Conservation (phyloP, 225 moss, liverwort and hornwort species). For the Pleurozium schreberi region DNA sequence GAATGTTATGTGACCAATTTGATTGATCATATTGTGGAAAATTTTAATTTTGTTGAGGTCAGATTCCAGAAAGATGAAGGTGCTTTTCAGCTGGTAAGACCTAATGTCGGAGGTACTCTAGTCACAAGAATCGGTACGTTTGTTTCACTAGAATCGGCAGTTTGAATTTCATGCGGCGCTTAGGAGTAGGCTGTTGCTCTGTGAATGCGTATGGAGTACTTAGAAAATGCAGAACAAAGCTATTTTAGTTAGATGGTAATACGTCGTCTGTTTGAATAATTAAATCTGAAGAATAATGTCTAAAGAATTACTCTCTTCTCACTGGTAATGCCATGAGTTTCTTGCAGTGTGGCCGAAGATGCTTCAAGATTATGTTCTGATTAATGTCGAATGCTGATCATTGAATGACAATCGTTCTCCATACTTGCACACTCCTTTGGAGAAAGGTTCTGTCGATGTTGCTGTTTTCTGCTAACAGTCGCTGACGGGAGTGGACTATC, state of each 20-base stretch:
- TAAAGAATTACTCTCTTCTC: not conserved
- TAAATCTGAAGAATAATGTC: not conserved
- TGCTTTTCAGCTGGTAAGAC: conserved; percentile 74
- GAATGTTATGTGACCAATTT: too few relatives aligned
- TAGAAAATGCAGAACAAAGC: not conserved
- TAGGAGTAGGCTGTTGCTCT: not conserved
- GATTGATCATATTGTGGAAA: not conserved
- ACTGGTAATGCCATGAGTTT: not conserved
- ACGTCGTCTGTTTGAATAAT: not conserved
- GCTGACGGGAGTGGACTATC: conserved; percentile 91
- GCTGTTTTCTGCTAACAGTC: conserved; percentile 95
- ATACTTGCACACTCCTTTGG: conserved; percentile 61
- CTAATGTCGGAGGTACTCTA: not conserved
- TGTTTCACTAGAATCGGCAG: not conserved
- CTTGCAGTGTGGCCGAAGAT: not conserved
- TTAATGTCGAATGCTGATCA: not conserved
- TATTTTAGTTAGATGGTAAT: not conserved
- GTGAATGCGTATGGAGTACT: not conserved
- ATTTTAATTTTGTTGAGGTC: not conserved
- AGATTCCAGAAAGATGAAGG: conserved; percentile 34
- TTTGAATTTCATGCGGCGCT: not conserved
- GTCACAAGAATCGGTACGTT: not conserved
- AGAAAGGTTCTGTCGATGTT: conserved; percentile 60
- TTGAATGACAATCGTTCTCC: not conserved
- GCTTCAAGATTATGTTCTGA: not conserved